Evolutionary conservation across 257 asterid genomes (phyloP).

Genomic region (Henckelia pumila): DNA sequence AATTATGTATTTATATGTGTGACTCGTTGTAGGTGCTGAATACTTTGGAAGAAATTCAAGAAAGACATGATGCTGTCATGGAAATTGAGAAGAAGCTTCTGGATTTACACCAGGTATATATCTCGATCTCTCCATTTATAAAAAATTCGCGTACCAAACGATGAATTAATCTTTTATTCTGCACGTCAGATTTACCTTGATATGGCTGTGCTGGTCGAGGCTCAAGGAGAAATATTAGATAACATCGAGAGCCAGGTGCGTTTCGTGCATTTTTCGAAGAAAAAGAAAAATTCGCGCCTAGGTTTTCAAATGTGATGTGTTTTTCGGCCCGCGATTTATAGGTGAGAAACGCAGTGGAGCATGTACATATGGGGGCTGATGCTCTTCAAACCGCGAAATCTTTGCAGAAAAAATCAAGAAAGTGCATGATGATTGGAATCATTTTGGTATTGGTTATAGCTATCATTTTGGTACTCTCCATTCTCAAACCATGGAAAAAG

Average conservation of each 20-base stretch:
- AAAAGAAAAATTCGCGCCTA: too few species aligned
- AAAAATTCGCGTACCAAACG: too few species aligned
- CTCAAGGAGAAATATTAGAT: constrained; percentile 80
- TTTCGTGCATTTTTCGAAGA: too few species aligned
- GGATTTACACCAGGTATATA: constrained; percentile 70
- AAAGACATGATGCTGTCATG: constrained; percentile 81
- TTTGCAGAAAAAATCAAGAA: constrained; percentile 75
- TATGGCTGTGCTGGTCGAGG: constrained; percentile 78
- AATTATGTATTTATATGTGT: too few species aligned
- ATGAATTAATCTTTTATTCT: neutral
- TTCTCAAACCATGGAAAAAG: constrained; percentile 70
- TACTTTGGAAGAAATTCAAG: constrained; percentile 86
- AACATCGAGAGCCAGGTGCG: constrained; percentile 88
- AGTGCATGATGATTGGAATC: constrained; percentile 70
- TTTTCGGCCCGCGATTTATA: constrained; percentile 14
- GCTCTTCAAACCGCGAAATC: constrained; percentile 78
- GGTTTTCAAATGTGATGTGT: too few species aligned
- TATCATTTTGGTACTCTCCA: constrained; percentile 50
- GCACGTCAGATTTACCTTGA: constrained; percentile 68
- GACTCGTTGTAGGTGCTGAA: constrained; percentile 45
- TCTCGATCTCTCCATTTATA: too few species aligned
- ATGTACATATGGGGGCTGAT: constrained; percentile 68
- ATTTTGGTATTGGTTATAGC: constrained; percentile 54
- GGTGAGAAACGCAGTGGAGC: constrained; percentile 79
- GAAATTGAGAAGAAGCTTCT: constrained; percentile 87